These are phyloP conservation scores for Botryotinia narcissicola DNA, from an alignment of 2,329 filamentous ascomycete genomes.

Conservation along the genomic window DNA sequence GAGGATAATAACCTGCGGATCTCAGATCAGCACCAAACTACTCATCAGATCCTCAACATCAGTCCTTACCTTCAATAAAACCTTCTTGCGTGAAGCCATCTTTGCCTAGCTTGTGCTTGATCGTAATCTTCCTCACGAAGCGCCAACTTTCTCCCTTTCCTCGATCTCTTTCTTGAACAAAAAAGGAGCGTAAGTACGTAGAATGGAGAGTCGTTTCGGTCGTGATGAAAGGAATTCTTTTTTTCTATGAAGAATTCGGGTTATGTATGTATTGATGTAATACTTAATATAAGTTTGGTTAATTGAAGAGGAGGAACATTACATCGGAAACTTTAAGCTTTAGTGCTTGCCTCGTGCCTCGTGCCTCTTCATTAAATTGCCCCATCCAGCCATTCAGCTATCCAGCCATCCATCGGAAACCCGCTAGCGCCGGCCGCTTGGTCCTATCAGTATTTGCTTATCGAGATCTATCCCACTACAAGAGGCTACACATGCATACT, in stretches of 20 bases:
- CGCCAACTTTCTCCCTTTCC: slow-evolving; percentile 11
- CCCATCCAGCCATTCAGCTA: neutral
- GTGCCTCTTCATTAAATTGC: slow-evolving; percentile 4
- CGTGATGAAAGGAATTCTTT: neutral
- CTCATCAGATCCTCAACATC: neutral
- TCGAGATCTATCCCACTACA: slow-evolving; percentile 6
- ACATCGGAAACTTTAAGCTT: slow-evolving; percentile 19
- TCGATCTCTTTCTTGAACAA: neutral
- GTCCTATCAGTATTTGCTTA: slow-evolving; percentile 24
- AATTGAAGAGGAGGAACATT: slow-evolving; percentile 13
- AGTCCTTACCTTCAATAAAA: slow-evolving; percentile 59
- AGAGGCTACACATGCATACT: neutral
- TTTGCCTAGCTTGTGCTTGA: slow-evolving; percentile 8
- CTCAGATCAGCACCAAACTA: slow-evolving; percentile 19
- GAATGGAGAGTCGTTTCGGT: neutral
- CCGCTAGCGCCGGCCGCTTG: slow-evolving; percentile 24
- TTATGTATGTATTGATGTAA: neutral
- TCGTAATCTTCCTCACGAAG: slow-evolving; percentile 12
- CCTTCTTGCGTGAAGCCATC: slow-evolving; percentile 55
- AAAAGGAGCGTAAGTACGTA: neutral
- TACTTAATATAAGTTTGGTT: slow-evolving; percentile 12
- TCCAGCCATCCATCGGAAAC: neutral
- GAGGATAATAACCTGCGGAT: slow-evolving; percentile 86
- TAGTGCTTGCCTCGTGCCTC: slow-evolving; percentile 14
- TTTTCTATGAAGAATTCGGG: neutral